Conservation (phyloP, 1,284 basidiomycete genomes). For the Porphyrellus sp. region DNA sequence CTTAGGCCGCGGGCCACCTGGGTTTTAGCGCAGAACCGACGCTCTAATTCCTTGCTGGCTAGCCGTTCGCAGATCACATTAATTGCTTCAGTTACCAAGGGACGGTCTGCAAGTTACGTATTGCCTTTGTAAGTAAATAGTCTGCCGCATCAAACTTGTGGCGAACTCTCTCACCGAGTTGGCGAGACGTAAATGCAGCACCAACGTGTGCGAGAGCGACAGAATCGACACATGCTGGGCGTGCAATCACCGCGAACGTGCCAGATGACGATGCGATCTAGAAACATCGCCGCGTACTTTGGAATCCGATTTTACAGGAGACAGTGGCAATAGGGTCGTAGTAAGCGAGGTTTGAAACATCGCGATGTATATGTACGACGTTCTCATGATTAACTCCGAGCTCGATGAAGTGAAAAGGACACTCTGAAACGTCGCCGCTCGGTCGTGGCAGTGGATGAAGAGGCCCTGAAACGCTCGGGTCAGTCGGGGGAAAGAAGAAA, state of each 20-base stretch:
- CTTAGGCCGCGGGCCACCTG: neutral
- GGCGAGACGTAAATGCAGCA: constrained; percentile 1
- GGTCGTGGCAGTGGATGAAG: neutral
- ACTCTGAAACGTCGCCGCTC: neutral
- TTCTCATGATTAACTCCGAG: neutral
- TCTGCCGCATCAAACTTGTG: neutral
- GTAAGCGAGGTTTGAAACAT: constrained; percentile 13
- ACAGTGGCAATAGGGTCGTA: neutral
- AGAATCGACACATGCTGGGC: neutral
- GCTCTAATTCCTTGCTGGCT: neutral
- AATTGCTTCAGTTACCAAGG: neutral
- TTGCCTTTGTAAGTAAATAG: neutral
- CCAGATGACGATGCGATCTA: constrained; percentile 1
- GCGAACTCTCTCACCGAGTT: neutral
- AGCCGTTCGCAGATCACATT: neutral
- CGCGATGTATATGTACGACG: neutral
- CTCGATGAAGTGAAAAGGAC: neutral
- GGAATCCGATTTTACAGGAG: neutral
- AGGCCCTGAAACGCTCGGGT: constrained; percentile 7
- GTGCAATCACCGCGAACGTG: neutral
- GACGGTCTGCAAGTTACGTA: neutral
- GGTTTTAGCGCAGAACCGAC: neutral
- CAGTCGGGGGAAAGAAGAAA: neutral
- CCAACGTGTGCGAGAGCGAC: constrained; percentile 3
- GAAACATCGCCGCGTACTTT: neutral